Evolutionary conservation across 441 rosid species (phyloP).

Genomic region (Brassica hybrid): DNA sequence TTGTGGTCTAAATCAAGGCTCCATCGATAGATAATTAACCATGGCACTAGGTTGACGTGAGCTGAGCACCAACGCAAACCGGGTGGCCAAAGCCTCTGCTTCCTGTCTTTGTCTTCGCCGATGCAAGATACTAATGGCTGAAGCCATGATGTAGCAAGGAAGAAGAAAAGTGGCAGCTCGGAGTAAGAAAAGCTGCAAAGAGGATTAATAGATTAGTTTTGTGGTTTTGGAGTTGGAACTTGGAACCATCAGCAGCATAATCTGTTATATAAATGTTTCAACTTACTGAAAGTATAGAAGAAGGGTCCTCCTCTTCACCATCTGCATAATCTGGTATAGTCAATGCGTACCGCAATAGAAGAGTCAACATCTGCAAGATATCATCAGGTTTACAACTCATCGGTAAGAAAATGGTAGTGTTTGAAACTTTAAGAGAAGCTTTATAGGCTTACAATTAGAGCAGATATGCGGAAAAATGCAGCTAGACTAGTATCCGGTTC

Average conservation of each 20-base stretch:
- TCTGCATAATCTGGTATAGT: conserved; percentile 59
- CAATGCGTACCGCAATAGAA: conserved; percentile 76
- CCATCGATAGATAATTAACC: conserved; percentile 36
- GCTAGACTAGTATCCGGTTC: conserved; percentile 81
- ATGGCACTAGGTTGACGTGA: conserved; percentile 65
- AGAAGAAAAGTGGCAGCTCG: conserved; percentile 91
- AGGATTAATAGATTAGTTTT: not conserved
- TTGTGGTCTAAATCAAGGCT: conserved; percentile 28
- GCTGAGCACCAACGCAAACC: conserved; percentile 90
- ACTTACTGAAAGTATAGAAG: conserved; percentile 80
- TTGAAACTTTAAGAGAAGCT: not conserved
- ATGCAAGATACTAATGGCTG: conserved; percentile 90
- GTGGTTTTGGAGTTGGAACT: not conserved
- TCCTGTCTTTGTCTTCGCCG: conserved; percentile 93
- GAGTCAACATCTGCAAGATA: conserved; percentile 68
- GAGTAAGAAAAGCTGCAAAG: conserved; percentile 67
- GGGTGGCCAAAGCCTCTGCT: conserved; percentile 85
- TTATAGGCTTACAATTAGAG: conserved; percentile 59
- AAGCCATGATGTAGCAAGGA: conserved; percentile 96
- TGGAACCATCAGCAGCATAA: not conserved
- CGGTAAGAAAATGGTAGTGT: not conserved
- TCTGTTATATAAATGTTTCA: not conserved
- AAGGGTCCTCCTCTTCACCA: conserved; percentile 63
- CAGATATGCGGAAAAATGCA: conserved; percentile 87
- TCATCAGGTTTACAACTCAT: not conserved